Evolutionary conservation across 2,329 filamentous ascomycete species (phyloP), one percentile per base, ranked within the genome.

Genomic region (Epichloe elymi): DNA sequence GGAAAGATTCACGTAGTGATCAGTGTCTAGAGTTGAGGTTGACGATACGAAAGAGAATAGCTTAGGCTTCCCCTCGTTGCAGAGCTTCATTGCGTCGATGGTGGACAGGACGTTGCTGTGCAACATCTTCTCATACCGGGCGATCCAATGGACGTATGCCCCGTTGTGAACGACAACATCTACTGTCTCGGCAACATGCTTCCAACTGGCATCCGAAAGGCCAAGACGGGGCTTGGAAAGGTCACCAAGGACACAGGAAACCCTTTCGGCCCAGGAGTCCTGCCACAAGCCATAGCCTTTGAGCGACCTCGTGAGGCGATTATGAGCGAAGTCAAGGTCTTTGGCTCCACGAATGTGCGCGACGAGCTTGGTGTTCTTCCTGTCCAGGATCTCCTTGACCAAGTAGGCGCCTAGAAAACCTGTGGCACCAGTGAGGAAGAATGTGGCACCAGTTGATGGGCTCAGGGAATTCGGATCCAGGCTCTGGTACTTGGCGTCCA

Each of bases 131-230:
- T 81, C 74, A 65, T 95, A 96, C 6, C 78, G 81, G 60, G 82
- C 75, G 20, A 95, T 80, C 89, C 88, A 95, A 64, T 95, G 84
- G 5, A 87, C 83, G 26, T 74, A 71, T 12, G 88, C 88, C 37
- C 86, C 90, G 62, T 95, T 96, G 71, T 96, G 85, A 37, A 90
- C 78, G 2, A 89, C 72, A 0, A 82, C 75, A 61, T 95, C 88
- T 0, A 83, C 85, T 33, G 80, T 74, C 2, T 83, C 68, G 4
- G 76, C 71, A 3, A 96, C 63, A 5, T 67, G 70, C 48, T 83
- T 72, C 85, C 86, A 95, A 1, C 70, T 71, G 1, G 70, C 70
- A 10, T 80, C 73, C 7, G 78, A 74, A n/a, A 95, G 68, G 10
- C 88, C 89, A 15, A 96, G 81, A 15, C 77, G 75, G 1, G 84